Conservation (phyloP, 1,139 yeast species). For the Debaryomyces coudertii region DNA sequence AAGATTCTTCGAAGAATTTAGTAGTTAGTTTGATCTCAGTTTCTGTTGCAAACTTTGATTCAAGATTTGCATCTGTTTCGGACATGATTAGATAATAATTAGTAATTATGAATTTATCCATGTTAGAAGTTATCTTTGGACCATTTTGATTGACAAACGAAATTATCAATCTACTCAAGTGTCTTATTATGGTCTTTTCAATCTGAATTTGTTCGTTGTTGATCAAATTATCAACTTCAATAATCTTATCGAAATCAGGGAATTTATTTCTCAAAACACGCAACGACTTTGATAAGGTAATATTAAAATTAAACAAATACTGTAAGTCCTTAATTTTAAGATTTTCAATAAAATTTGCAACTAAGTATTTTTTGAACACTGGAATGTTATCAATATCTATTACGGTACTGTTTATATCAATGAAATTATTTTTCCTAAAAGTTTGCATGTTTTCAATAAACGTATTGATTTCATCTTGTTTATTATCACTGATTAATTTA, state of each 20-base stretch:
- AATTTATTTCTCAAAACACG: slow-evolving; percentile 12
- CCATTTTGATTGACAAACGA: slow-evolving; percentile 14
- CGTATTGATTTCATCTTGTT: slow-evolving; percentile 14
- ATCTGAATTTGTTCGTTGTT: slow-evolving; percentile 19
- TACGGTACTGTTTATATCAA: slow-evolving; percentile 10
- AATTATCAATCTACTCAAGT: slow-evolving; percentile 24
- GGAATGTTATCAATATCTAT: slow-evolving; percentile 7
- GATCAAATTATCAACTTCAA: slow-evolving; percentile 12
- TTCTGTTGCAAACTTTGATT: slow-evolving; percentile 18
- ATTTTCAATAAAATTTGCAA: slow-evolving; percentile 27
- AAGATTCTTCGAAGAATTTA: slow-evolving; percentile 33
- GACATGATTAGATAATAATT: slow-evolving; percentile 22
- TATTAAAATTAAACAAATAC: slow-evolving; percentile 30
- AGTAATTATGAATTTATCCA: slow-evolving; percentile 33
- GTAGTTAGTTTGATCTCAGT: slow-evolving; percentile 30
- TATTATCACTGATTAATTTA: slow-evolving; percentile 9
- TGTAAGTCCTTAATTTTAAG: slow-evolving; percentile 27
- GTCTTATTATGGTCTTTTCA: slow-evolving; percentile 18
- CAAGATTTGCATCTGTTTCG: slow-evolving; percentile 9
- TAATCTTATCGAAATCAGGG: slow-evolving; percentile 2
- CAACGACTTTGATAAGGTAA: slow-evolving; percentile 25
- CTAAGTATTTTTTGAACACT: slow-evolving; percentile 18
- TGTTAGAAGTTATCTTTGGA: slow-evolving; percentile 16
- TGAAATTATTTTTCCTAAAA: slow-evolving; percentile 23
- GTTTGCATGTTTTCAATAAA: slow-evolving; percentile 23